Conservation (phyloP, 768 basidiomycete species). For the Cystobasidium onofrii region DNA sequence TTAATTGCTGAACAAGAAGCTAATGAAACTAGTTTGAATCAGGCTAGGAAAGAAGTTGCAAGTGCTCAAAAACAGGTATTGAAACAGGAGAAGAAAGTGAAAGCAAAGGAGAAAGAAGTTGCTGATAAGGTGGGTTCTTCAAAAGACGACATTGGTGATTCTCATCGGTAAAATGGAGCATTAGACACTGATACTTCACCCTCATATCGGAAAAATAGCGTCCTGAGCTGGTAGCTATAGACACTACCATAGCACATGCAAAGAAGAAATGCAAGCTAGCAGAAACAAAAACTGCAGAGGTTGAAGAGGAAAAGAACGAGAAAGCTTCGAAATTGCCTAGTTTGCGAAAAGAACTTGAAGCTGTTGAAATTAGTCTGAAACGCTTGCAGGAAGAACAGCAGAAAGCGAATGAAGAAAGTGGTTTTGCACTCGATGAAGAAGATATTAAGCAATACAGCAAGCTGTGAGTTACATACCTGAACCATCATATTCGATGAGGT, state of each 20-base stretch:
- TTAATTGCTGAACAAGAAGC: constrained; percentile 57
- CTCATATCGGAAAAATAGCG: constrained; percentile 50
- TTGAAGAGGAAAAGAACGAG: constrained; percentile 50
- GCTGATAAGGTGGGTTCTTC: constrained; percentile 63
- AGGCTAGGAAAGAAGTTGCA: constrained; percentile 70
- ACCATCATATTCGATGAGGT: not conserved
- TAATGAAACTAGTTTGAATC: constrained; percentile 64
- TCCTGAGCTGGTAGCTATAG: constrained; percentile 72
- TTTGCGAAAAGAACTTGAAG: constrained; percentile 59
- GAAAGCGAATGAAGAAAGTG: constrained; percentile 59
- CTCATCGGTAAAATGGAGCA: no score
- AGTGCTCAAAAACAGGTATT: constrained; percentile 64
- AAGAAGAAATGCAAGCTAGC: constrained; percentile 69
- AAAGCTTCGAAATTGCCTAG: constrained; percentile 46
- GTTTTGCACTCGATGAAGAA: constrained; percentile 69
- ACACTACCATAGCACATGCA: constrained; percentile 80
- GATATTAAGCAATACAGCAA: constrained; percentile 78
- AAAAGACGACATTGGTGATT: no score
- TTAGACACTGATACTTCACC: not conserved
- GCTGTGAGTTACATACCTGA: constrained; percentile 52
- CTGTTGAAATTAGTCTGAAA: constrained; percentile 59
- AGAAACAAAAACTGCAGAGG: constrained; percentile 54
- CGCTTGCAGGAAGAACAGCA: constrained; percentile 64
- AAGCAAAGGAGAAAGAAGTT: constrained; percentile 78
- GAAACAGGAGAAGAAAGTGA: constrained; percentile 77